Evolutionary conservation across 768 basidiomycete species (phyloP).

Genomic region (Calvatia gigantea): DNA sequence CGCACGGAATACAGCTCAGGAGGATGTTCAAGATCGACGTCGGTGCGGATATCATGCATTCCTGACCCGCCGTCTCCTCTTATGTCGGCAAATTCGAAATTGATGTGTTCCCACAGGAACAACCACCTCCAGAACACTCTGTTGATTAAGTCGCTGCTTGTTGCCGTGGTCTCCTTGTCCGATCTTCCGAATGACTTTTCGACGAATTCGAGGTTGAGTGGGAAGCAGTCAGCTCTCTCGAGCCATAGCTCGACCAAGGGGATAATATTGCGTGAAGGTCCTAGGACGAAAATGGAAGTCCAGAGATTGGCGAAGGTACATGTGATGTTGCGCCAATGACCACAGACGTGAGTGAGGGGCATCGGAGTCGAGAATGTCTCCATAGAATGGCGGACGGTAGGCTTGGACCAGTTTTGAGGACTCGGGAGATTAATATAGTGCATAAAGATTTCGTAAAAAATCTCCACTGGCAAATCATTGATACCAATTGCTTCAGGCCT

Average conservation of each 20-base stretch:
- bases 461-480: neutral
- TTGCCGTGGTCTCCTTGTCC: neutral
- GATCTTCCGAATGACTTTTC: neutral
- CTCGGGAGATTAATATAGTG: neutral
- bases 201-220: neutral
- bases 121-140: neutral
- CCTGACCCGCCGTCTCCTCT: neutral
- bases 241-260: conserved; percentile 1
- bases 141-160: neutral
- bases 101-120: neutral
- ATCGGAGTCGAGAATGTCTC: neutral
- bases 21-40: neutral
- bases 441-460: neutral
- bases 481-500: neutral
- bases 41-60: neutral
- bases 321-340: neutral
- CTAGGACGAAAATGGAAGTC: neutral
- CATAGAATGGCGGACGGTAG: neutral
- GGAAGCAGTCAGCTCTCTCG: neutral
- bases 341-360: conserved; percentile 5
- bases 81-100: neutral
- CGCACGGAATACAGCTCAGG: neutral
- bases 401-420: neutral
- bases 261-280: neutral
- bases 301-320: neutral